phyloP scores from a whole-genome alignment of 371 early-diverging fungal species.

The Capniomyces stellatus region DNA sequence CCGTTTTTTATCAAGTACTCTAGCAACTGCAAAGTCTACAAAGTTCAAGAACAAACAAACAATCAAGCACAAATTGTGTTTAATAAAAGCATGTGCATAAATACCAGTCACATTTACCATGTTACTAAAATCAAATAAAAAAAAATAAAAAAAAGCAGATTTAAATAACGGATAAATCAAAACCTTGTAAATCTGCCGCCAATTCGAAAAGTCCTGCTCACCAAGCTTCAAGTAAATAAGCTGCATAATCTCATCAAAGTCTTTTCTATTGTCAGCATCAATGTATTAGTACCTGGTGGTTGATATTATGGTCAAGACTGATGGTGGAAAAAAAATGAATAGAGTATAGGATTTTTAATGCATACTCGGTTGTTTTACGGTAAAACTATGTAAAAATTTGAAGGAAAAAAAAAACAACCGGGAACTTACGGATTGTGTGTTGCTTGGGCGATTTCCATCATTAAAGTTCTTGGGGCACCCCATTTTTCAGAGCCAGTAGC shows the following conservation, averaged over 20 bases:
- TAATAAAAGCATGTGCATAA: no score
- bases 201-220: constrained; percentile 63
- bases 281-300: no score
- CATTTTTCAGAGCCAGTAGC: constrained; percentile 72
- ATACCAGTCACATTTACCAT: no score
- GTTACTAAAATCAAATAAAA: background rate
- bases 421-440: constrained; percentile 52
- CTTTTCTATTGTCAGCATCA: constrained; percentile 44
- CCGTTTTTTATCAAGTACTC: constrained; percentile 93
- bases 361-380: no score
- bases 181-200: constrained; percentile 92
- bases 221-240: constrained; percentile 69
- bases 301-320: no score
- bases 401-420: background rate
- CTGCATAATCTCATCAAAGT: constrained; percentile 86
- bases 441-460: constrained; percentile 75
- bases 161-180: constrained; percentile 1
- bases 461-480: constrained; percentile 83
- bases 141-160: background rate
- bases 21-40: constrained; percentile 58
- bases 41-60: no score
- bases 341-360: no score
- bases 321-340: no score
- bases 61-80: no score
- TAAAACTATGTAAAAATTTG: no score